Evolutionary conservation across 768 basidiomycete genomes (phyloP), one percentile per base, ranked within the genome.

Genomic region (Rhodocollybia butyracea): DNA sequence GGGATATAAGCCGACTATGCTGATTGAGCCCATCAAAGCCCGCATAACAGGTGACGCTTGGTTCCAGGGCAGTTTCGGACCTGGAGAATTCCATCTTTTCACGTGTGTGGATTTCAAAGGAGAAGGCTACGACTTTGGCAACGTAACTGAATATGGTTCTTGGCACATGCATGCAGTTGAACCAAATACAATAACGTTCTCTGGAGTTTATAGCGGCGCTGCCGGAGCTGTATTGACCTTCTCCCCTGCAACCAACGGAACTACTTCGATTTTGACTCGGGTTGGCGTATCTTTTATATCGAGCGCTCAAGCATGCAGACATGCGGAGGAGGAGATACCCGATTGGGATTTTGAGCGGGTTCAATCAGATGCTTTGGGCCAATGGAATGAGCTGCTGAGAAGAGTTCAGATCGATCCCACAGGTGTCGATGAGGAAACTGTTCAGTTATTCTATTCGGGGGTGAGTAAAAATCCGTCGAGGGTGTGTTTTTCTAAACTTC

Each of bases 281-380:
- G 77, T 81, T 3, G 84, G 85, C n/a, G 77, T 87, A 5, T 85
- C 84, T 0, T 77, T 86, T 59, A 80, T 86, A 50, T 86, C 84
- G 3, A 70, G 73, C 21, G 74, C 73, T 1, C 84, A 85, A 59
- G 85, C 85, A 0, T 87, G 84, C 60, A 60, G 69, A 2, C 85
- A 83, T 57, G 84, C 84, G 2, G 79, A 83, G 57, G 71, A 76
- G 41, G 85, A 87, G 61, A 82, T 87, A 6, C 78, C 80, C 0
- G 69, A 77, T 55, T 84, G 78, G 59, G 77, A 82, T 57, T 85
- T 86, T 60, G 77, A 79, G 2, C 63, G 64, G 5, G 78, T 83
- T 3, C 70, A 72, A n/a, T 57, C 58, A 3, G 73, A 73, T 30
- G 74, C 73, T 19, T 69, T 78, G 31, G 70, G 67, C 5, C 68